Evolutionary conservation across 306 rosid genomes (phyloP).

Genomic region (Benincasa hispida): DNA sequence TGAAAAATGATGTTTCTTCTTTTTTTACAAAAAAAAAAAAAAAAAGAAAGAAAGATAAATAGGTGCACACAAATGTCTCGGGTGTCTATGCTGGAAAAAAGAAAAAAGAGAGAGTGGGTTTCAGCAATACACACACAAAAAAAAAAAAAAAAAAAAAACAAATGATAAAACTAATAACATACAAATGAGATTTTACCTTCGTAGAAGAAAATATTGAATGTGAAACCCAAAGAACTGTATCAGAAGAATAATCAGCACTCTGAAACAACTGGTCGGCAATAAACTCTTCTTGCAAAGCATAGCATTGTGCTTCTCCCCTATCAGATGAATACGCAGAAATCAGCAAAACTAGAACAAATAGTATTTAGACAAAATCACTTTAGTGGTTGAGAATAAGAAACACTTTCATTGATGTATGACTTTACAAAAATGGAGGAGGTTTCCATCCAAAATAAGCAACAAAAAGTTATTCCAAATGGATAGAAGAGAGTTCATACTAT

Average conservation of each 20-base stretch:
- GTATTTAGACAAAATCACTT: background rate
- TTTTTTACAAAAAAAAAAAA: too few species aligned
- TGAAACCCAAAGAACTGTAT: slow-evolving; percentile 43
- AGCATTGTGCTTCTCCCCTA: slow-evolving; percentile 55
- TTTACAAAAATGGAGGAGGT: background rate
- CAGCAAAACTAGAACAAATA: background rate
- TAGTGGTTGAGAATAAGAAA: background rate
- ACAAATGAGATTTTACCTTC: slow-evolving; percentile 33
- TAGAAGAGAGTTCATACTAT: background rate
- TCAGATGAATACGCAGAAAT: slow-evolving; percentile 10
- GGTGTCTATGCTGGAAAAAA: background rate
- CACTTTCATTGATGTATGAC: background rate
- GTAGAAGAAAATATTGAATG: slow-evolving; percentile 58
- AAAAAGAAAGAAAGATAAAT: too few species aligned
- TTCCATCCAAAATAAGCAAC: background rate
- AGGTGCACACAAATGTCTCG: background rate
- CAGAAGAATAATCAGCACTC: slow-evolving; percentile 55
- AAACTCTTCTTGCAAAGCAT: slow-evolving; percentile 81
- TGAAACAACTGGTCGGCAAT: slow-evolving; percentile 92
- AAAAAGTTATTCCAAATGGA: background rate
- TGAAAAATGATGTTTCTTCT: too few species aligned
- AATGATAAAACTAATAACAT: background rate
- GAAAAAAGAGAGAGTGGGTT: background rate
- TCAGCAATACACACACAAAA: background rate
- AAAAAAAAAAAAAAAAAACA: too few species aligned